phyloP scores from a whole-genome alignment of 306 rosid genomes.

The Phaseolus lunatus region DNA sequence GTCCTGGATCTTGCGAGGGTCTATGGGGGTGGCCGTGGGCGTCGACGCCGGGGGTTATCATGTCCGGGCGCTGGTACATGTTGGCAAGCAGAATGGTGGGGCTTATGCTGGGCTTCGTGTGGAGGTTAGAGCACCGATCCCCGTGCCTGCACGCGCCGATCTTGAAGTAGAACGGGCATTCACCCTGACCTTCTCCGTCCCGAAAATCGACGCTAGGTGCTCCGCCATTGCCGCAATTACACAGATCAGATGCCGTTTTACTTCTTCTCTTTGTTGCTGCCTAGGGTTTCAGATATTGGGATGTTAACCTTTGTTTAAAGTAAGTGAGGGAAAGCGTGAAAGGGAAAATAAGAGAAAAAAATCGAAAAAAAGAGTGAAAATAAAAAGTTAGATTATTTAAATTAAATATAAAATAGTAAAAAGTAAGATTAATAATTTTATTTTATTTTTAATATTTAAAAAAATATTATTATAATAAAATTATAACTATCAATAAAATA shows the following conservation, averaged over 20 bases:
- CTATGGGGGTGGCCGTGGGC: conserved; percentile 63
- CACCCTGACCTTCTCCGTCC: conserved; percentile 78
- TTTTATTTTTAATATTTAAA: no score
- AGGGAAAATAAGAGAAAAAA: no score
- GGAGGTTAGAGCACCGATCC: conserved; percentile 74
- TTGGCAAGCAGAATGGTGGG: conserved; percentile 70
- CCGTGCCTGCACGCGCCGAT: conserved; percentile 86
- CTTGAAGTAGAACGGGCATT: conserved; percentile 86
- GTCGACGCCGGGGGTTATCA: conserved; percentile 78
- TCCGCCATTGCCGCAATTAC: conserved; percentile 58
- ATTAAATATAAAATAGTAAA: no score
- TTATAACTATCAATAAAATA: no score
- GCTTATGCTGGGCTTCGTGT: conserved; percentile 79
- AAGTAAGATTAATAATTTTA: no score
- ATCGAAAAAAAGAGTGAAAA: neutral
- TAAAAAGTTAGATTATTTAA: no score
- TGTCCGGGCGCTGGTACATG: conserved; percentile 85
- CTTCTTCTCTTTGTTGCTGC: neutral
- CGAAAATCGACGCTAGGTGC: conserved; percentile 75
- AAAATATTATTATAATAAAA: no score
- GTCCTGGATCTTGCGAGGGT: conserved; percentile 63
- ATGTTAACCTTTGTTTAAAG: no score
- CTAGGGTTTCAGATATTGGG: conserved; percentile 22
- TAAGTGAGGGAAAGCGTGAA: no score
- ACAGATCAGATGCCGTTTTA: neutral